A percentile compares a stretch with the other conserved stretches of the same genome.
Evolutionary conservation across 1,139 yeast genomes (phyloP).

Genomic region (Candida glucosophila): DNA sequence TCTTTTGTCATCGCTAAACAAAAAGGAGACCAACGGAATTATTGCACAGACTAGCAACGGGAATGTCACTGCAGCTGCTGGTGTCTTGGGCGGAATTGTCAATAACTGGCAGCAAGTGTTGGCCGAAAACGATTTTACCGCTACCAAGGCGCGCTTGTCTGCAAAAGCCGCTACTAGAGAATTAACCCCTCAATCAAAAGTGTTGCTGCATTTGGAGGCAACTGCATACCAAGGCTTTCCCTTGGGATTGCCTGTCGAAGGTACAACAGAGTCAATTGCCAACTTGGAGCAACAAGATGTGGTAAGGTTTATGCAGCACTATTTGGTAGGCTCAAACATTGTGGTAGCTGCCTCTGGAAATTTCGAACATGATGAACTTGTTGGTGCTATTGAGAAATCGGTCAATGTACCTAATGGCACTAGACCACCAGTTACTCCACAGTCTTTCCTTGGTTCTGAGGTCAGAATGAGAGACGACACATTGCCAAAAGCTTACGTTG

Average conservation of each 20-base stretch:
- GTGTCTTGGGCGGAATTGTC: slow-evolving; percentile 25
- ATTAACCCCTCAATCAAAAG: slow-evolving; percentile 38
- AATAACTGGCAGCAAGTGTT: slow-evolving; percentile 25
- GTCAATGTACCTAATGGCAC: slow-evolving; percentile 43
- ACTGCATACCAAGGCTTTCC: slow-evolving; percentile 83
- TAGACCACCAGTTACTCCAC: slow-evolving; percentile 45
- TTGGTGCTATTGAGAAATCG: slow-evolving; percentile 50
- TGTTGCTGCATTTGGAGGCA: slow-evolving; percentile 65
- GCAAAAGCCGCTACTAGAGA: slow-evolving; percentile 37
- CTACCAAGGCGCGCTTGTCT: slow-evolving; percentile 28
- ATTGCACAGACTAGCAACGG: slow-evolving; percentile 42
- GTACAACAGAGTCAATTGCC: slow-evolving; percentile 56
- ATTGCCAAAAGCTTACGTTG: slow-evolving; percentile 67
- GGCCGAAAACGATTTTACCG: slow-evolving; percentile 25
- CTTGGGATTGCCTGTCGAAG: slow-evolving; percentile 63
- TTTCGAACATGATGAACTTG: slow-evolving; percentile 58
- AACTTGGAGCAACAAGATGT: slow-evolving; percentile 54
- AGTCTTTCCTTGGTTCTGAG: slow-evolving; percentile 74
- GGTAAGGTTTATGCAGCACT: slow-evolving; percentile 43
- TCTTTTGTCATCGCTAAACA: slow-evolving; percentile 33
- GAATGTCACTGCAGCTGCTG: slow-evolving; percentile 35
- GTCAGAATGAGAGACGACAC: slow-evolving; percentile 85
- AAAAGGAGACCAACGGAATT: slow-evolving; percentile 48
- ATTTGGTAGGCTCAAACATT: slow-evolving; percentile 53
- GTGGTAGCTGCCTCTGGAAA: slow-evolving; percentile 72